These are phyloP conservation scores for Macrophomina phaseolina DNA, from an alignment of 2,329 filamentous ascomycete genomes.

Conservation along the genomic window DNA sequence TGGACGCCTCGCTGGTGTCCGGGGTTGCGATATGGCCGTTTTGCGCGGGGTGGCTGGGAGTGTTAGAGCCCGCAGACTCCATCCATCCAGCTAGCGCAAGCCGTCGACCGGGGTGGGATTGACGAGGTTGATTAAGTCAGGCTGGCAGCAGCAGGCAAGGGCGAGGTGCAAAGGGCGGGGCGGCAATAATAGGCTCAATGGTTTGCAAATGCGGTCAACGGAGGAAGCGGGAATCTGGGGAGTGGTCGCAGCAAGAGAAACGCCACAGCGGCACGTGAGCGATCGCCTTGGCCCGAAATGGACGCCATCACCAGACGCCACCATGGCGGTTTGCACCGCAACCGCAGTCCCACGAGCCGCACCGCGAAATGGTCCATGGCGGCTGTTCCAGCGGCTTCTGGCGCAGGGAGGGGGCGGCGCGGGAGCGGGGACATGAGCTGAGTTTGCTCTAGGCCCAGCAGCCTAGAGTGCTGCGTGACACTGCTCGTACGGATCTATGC, in stretches of 20 bases:
- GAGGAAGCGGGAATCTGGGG: constrained; percentile 13
- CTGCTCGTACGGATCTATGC: constrained; percentile 21
- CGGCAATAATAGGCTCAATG: constrained; percentile 21
- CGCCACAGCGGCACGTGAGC: constrained; percentile 20
- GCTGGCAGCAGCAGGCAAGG: constrained; percentile 16
- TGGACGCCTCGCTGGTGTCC: constrained; percentile 12
- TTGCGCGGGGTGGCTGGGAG: constrained; percentile 32
- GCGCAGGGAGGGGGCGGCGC: background rate
- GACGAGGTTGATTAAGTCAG: constrained; percentile 14
- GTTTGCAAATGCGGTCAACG: constrained; percentile 15
- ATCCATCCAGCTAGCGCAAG: constrained; percentile 43
- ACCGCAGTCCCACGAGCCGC: background rate
- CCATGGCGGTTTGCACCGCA: background rate
- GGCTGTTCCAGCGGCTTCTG: background rate
- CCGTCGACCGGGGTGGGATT: constrained; percentile 5
- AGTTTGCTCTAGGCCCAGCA: constrained; percentile 7
- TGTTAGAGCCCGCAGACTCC: constrained; percentile 44
- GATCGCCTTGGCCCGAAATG: background rate
- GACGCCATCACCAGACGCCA: background rate
- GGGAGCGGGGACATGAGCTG: background rate
- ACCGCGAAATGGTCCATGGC: background rate
- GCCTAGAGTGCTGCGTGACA: constrained; percentile 1
- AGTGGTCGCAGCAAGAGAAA: constrained; percentile 15
- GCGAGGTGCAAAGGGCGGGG: constrained; percentile 15
- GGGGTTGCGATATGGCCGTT: constrained; percentile 24